Evolutionary conservation across 169 alveolate genomes (phyloP), one percentile per base, ranked within the genome.

Genomic region (Eimeria necatrix): DNA sequence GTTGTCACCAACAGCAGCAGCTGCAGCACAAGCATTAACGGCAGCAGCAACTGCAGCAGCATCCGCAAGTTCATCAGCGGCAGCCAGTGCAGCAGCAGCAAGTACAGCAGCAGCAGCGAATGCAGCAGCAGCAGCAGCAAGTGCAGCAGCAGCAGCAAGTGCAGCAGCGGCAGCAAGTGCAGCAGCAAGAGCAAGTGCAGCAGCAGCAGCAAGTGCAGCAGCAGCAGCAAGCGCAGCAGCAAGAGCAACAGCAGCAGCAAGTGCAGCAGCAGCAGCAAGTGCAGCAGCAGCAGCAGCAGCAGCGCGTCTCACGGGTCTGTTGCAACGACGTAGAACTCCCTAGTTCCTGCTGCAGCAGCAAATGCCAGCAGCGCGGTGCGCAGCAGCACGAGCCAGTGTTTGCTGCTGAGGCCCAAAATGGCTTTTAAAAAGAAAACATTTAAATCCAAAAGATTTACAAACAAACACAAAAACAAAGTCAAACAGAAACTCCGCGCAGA

Each of bases 341-440:
- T 71, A 4, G 88, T 89, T 5, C 87, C 94, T 14, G 94, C 74
- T 16, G 94, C 94, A 0, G 92, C 74, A n/a, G 60, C 88, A 53
- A 86, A 83, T 0, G 98, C 98, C 92, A 97, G 95, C 24, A 97
- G 90, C 53, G 96, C 88, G 16, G 98, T 96, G 94, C 99, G 93
- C 68, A 94, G 61, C 56, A 86, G 70, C 52, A 98, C 93, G n/a
- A 98, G 71, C 92, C 96, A 90, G 93, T 98, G 99, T 51, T 97
- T 91, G 20, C 97, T 94, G n/a, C 97, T 97, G 68, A 98, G 85
- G 95, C 97, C 91, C 61, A 98, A 95, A 59, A 97, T 96, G 61
- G 93, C 97, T 91, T 98, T 98, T 68, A 97, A 88, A 88, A 97
- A 98, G 96, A 98, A 92, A 22, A 92, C 68, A 22, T 92, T 92